A percentile compares a stretch with the other conserved stretches of the same genome.
phyloP scores from a whole-genome alignment of 2,329 filamentous ascomycete species.

The Chaetothyriales sp. region DNA sequence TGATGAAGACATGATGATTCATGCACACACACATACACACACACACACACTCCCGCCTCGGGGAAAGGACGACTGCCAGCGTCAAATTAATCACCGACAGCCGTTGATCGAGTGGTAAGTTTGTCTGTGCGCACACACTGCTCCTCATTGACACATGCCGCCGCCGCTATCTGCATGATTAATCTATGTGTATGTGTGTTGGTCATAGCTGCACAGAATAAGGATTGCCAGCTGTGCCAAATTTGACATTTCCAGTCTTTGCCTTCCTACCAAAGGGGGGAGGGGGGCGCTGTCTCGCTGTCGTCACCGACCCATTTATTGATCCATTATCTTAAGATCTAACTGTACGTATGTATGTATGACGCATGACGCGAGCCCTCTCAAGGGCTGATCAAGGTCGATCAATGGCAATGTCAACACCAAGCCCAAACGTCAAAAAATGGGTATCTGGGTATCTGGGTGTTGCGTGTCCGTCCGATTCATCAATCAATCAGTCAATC shows the following conservation, averaged over 20 bases:
- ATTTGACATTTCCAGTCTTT: no score
- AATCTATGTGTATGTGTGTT: no score
- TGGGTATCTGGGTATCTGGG: neutral
- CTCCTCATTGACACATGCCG: neutral
- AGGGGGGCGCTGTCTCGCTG: no score
- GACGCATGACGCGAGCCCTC: neutral
- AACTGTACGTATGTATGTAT: neutral
- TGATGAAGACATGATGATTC: neutral
- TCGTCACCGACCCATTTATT: neutral
- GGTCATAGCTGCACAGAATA: no score
- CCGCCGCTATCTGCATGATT: neutral
- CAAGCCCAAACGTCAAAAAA: neutral
- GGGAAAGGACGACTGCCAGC: neutral
- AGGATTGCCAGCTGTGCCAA: no score
- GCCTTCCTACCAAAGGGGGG: no score
- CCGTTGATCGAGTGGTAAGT: neutral
- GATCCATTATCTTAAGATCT: neutral
- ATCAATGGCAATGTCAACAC: neutral
- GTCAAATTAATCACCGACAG: neutral
- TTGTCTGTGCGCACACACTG: no score
- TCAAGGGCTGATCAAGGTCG: neutral
- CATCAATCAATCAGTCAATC: neutral
- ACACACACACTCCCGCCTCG: no score
- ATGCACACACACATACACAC: neutral
- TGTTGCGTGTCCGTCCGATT: neutral